A percentile compares a stretch with the other conserved stretches of the same genome.
Evolutionary conservation across 2,329 filamentous ascomycete genomes (phyloP).

Genomic region (Apiospora arundinis): DNA sequence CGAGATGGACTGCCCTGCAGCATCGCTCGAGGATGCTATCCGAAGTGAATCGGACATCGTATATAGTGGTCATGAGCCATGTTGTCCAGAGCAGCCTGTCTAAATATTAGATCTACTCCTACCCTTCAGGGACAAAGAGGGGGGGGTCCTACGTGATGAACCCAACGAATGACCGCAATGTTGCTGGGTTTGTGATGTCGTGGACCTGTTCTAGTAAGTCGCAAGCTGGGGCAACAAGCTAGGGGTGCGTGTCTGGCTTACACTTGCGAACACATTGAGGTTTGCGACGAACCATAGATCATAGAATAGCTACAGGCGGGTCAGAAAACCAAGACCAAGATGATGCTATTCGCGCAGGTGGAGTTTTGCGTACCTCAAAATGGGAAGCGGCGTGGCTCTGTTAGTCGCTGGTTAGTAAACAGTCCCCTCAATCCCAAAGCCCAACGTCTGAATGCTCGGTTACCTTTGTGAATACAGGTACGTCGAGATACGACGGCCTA

Average conservation of each 20-base stretch:
- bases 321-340: background rate
- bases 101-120: background rate
- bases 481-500: conserved; percentile 19
- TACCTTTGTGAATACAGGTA: conserved; percentile 6
- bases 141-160: conserved; percentile 51
- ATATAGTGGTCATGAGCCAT: conserved; percentile 69
- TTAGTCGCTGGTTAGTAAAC: conserved; percentile 23
- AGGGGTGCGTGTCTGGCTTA: conserved; percentile 29
- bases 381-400: conserved; percentile 33
- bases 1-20: conserved; percentile 65
- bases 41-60: conserved; percentile 69
- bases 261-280: conserved; percentile 65
- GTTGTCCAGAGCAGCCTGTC: conserved; percentile 67
- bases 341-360: background rate
- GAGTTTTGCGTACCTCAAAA: conserved; percentile 29
- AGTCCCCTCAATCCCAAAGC: background rate
- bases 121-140: background rate
- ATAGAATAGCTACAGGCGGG: conserved; percentile 57
- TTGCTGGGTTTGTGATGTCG: conserved; percentile 33
- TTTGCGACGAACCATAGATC: conserved; percentile 70
- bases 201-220: conserved; percentile 31
- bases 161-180: conserved; percentile 53
- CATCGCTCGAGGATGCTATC: conserved; percentile 69
- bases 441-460: background rate
- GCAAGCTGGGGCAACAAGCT: background rate